Evolutionary conservation across 306 rosid genomes (phyloP).

Genomic region (Prunus salicina): DNA sequence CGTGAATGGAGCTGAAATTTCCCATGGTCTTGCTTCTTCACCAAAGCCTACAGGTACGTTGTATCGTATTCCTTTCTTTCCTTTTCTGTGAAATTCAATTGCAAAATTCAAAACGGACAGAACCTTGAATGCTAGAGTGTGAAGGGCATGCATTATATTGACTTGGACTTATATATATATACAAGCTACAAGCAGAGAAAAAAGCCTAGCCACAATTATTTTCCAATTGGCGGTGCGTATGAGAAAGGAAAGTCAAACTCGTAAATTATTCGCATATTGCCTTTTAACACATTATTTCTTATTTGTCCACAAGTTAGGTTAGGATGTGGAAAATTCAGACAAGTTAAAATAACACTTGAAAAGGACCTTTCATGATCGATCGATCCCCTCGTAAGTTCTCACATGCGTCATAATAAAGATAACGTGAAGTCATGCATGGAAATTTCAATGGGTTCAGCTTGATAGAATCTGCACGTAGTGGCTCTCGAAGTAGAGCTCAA

Average conservation of each 20-base stretch:
- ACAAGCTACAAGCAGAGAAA: not conserved
- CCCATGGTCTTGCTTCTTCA: too few species aligned
- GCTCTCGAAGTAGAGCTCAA: too few species aligned
- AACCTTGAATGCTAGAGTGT: not conserved
- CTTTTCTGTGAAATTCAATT: not conserved
- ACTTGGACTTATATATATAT: too few species aligned
- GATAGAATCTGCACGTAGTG: too few species aligned
- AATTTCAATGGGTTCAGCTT: not conserved
- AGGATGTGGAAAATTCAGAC: constrained; percentile 33
- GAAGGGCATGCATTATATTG: not conserved
- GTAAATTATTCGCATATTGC: not conserved
- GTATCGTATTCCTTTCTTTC: too few species aligned
- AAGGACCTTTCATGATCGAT: constrained; percentile 26
- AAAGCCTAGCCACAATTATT: not conserved
- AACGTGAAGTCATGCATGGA: not conserved
- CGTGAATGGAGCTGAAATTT: too few species aligned
- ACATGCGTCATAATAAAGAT: not conserved
- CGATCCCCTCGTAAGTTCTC: not conserved
- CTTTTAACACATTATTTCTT: not conserved
- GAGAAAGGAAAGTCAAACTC: constrained; percentile 26
- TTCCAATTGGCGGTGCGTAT: not conserved
- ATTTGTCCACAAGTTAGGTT: constrained; percentile 47
- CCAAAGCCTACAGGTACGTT: too few species aligned
- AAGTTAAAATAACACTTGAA: constrained; percentile 42
- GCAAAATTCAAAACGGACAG: not conserved